These are phyloP conservation scores for Citrus sinensis DNA, from an alignment of 345 rosid genomes.

Conservation along the genomic window DNA sequence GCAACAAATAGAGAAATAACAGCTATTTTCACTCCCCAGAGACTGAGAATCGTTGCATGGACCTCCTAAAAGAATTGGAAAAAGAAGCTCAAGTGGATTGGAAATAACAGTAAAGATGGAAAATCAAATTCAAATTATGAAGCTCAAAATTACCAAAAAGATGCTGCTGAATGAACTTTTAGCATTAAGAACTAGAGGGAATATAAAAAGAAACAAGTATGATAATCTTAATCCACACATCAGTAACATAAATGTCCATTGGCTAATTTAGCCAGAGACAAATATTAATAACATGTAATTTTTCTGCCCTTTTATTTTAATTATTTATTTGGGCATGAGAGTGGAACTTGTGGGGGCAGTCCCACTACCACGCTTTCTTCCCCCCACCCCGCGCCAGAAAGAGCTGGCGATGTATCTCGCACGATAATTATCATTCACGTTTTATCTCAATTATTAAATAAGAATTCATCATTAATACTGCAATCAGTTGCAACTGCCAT, in stretches of 20 bases:
- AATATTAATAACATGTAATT: background rate
- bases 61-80: constrained; percentile 27
- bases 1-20: constrained; percentile 48
- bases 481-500: background rate
- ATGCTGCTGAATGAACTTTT: background rate
- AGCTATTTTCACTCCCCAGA: constrained; percentile 49
- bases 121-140: background rate
- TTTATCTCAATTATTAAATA: too few relatives aligned
- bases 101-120: background rate
- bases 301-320: background rate
- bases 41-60: constrained; percentile 46
- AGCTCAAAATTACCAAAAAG: background rate
- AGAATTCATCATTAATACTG: background rate
- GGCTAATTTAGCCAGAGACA: background rate
- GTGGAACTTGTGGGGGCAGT: background rate
- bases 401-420: too few relatives aligned
- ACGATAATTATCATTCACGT: too few relatives aligned
- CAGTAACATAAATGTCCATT: background rate
- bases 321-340: background rate
- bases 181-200: background rate
- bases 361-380: background rate
- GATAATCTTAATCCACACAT: background rate
- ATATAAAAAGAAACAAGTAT: background rate
- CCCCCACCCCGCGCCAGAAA: too few relatives aligned
- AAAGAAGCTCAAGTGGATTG: constrained; percentile 16